Evolutionary conservation across 1,284 basidiomycete genomes (phyloP).

Genomic region (Trichosporon sp.): DNA sequence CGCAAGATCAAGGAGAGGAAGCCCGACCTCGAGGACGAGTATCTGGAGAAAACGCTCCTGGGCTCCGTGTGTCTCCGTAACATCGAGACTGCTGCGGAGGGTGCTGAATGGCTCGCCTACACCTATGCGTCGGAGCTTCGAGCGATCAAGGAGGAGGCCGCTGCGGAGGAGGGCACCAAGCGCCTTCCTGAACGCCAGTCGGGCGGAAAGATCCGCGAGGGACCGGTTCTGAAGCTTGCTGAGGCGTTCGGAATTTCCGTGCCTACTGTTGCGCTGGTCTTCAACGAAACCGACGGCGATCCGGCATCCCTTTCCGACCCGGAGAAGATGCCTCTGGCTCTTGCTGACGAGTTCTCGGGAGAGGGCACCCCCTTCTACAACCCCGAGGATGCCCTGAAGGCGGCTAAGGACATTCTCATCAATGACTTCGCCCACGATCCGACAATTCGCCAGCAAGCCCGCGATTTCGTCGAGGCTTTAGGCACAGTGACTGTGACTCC

Average conservation of each 20-base stretch:
- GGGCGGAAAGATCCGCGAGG: constrained; percentile 40
- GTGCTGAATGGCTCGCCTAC: constrained; percentile 86
- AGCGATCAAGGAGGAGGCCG: constrained; percentile 68
- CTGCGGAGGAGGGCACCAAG: constrained; percentile 66
- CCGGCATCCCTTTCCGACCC: constrained; percentile 48
- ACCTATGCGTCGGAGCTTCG: constrained; percentile 67
- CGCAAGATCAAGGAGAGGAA: constrained; percentile 53
- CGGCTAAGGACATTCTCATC: constrained; percentile 76
- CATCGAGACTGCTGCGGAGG: constrained; percentile 88
- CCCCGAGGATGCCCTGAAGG: constrained; percentile 46
- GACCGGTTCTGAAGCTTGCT: constrained; percentile 51
- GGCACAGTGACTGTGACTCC: constrained; percentile 82
- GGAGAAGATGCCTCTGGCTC: constrained; percentile 41
- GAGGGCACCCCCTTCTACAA: constrained; percentile 40
- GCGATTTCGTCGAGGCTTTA: constrained; percentile 73
- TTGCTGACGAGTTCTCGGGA: constrained; percentile 54
- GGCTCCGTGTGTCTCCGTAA: constrained; percentile 53
- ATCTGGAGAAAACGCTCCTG: constrained; percentile 45
- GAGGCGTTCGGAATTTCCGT: constrained; percentile 51
- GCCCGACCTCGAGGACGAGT: constrained; percentile 49
- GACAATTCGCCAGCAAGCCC: constrained; percentile 76
- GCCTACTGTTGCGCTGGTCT: constrained; percentile 42
- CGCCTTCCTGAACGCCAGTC: constrained; percentile 41
- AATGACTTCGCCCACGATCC: constrained; percentile 95
- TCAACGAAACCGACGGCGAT: constrained; percentile 43